Base-by-base conservation (phyloP, 2,329 filamentous ascomycete species). In the Penicillium sp. region DNA sequence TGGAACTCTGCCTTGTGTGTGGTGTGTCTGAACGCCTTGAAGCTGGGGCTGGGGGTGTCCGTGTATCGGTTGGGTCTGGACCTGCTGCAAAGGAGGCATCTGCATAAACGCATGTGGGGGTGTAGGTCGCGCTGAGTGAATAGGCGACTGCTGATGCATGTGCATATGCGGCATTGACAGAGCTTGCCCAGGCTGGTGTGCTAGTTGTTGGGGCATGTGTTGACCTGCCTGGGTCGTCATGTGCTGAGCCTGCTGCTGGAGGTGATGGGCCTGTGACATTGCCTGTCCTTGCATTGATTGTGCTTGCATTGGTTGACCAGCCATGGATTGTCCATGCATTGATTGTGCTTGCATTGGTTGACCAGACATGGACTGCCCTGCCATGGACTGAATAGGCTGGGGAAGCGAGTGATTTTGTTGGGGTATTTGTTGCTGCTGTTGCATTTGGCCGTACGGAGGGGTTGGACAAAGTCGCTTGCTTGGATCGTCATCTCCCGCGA, bases 81-180 rank as follows among this genome's bases (percentile, higher is more conserved):
- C 55, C 23, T 63, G 64, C 33, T 63, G 63, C 56, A 67, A 59
- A 10, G 64, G 63, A 26, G 62, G 65, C 61, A 63, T 62, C 44
- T 68, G 67, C 42, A 67, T 59, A 19, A 55, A 67, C 13, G 58
- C 58, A 25, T 66, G 65, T 19, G 62, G 37, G n/a, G 63, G 57
- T 1, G 58, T 53, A 5, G 61, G 55, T n/a, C 61, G 65, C 8
- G 55, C 43, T 26, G 55, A 26, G 37, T 66, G 60, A 19, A 59
- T 43, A 29, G 62, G 57, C 10, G 62, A 55, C 23, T 65, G 65
- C 23, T 65, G 65, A 8, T 67, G 65, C 59, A 67, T 63, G 44
- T 63, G 65, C 56, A 66, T 61, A 23, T 66, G 65, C 14, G 62
- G 61, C 61, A 67, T 62, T 14, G 64, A 57, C 42, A 67, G 29